Evolutionary conservation across 495 filamentous ascomycete genomes (phyloP).

Genomic region (Parmelia sp.): DNA sequence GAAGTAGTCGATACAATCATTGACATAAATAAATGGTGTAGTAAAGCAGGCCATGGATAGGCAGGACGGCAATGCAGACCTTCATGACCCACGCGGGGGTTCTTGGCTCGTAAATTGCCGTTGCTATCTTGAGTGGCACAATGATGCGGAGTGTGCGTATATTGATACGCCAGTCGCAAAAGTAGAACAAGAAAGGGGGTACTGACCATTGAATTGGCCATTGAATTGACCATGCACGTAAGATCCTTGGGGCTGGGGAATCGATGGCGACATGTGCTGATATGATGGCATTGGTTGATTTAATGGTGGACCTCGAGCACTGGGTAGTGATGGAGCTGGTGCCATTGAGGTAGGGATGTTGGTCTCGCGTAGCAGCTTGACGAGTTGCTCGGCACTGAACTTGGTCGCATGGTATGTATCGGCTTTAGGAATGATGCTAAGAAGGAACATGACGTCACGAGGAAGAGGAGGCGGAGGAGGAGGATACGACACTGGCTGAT

Average conservation of each 20-base stretch:
- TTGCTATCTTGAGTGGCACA: background rate
- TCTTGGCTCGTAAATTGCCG: background rate
- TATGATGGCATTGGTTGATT: conserved; percentile 21
- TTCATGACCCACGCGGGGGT: background rate
- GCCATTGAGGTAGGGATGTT: conserved; percentile 54
- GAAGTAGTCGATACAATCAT: background rate
- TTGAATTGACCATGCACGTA: conserved; percentile 14
- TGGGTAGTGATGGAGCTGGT: conserved; percentile 12
- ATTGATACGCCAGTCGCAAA: background rate
- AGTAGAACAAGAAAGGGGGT: conserved; percentile 6
- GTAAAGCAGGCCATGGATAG: background rate
- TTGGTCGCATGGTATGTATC: conserved; percentile 59
- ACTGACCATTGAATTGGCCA: conserved; percentile 19
- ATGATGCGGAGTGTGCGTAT: background rate
- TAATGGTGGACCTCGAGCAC: conserved; percentile 26
- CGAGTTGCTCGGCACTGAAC: conserved; percentile 65
- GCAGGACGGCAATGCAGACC: no score
- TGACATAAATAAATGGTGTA: background rate
- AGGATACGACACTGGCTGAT: conserved; percentile 28
- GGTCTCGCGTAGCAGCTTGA: conserved; percentile 63
- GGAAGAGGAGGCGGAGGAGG: conserved; percentile 52
- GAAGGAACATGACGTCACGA: conserved; percentile 70
- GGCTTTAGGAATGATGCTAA: conserved; percentile 75
- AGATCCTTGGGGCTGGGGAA: conserved; percentile 12
- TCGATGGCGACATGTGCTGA: conserved; percentile 36